Percentiles rank a stretch among this genome's conserved stretches.
These are phyloP conservation scores for Talaromyces marneffei DNA, from an alignment of 2,329 filamentous ascomycete genomes.

Conservation along the genomic window DNA sequence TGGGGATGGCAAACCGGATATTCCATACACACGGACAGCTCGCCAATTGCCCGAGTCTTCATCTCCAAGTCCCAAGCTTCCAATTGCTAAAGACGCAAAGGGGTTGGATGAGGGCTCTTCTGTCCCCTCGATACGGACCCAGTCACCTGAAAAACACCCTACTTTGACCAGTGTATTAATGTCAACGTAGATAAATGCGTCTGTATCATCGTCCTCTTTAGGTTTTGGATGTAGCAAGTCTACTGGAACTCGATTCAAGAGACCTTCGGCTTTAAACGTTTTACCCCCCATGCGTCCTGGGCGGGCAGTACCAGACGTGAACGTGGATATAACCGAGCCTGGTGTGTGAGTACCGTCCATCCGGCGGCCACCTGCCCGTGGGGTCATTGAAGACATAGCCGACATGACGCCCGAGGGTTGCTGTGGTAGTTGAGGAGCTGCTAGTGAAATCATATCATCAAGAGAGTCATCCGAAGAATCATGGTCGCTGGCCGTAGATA, in stretches of 20 bases:
- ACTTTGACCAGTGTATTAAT: conserved; percentile 79
- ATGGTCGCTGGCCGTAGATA: conserved; percentile 50
- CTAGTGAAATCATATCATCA: conserved; percentile 89
- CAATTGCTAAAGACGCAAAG: conserved; percentile 60
- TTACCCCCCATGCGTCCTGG: conserved; percentile 67
- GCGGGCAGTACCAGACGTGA: conserved; percentile 75
- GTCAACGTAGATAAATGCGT: conserved; percentile 83
- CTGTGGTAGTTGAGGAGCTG: conserved; percentile 71
- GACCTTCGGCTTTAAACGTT: conserved; percentile 74
- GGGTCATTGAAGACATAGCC: conserved; percentile 73
- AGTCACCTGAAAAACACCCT: conserved; percentile 95
- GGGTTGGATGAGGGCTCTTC: conserved; percentile 59
- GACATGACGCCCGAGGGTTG: conserved; percentile 73
- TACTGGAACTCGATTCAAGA: conserved; percentile 65
- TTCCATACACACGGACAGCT: conserved; percentile 78
- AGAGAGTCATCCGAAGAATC: conserved; percentile 85
- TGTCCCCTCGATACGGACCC: conserved; percentile 77
- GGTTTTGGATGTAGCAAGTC: conserved; percentile 83
- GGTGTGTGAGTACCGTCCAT: conserved; percentile 74
- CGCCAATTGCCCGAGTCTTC: conserved; percentile 69
- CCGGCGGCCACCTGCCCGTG: conserved; percentile 64
- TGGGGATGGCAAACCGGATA: conserved; percentile 60
- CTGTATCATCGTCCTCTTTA: conserved; percentile 74
- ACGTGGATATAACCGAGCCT: conserved; percentile 82
- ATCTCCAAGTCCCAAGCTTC: conserved; percentile 39